These are phyloP conservation scores for Aspergillus texensis DNA, from an alignment of 2,329 filamentous ascomycete species.

Conservation along the genomic window DNA sequence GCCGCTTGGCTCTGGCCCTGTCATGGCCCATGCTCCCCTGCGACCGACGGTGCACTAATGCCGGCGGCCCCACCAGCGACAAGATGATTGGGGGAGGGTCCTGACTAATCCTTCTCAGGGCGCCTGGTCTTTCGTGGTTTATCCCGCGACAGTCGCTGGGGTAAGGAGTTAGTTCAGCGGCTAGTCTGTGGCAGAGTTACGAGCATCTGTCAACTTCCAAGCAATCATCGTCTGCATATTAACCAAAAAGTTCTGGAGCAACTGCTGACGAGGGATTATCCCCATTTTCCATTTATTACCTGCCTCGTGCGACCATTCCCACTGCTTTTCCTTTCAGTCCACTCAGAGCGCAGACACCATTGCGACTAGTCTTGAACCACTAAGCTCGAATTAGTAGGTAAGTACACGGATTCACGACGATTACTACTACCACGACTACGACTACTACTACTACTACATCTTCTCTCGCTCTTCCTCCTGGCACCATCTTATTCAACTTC, in stretches of 20 bases:
- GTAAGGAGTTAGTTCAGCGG: constrained; percentile 11
- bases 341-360: background rate
- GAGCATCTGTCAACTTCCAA: constrained; percentile 5
- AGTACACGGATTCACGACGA: constrained; percentile 1
- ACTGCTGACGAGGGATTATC: constrained; percentile 7
- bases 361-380: background rate
- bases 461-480: constrained; percentile 3
- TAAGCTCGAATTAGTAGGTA: constrained; percentile 1
- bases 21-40: constrained; percentile 24
- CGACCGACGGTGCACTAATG: constrained; percentile 9
- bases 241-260: constrained; percentile 5
- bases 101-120: constrained; percentile 7
- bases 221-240: constrained; percentile 8
- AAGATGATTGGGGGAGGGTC: constrained; percentile 1
- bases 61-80: constrained; percentile 6
- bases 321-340: background rate
- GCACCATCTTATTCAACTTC: background rate
- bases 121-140: constrained; percentile 23
- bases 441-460: background rate
- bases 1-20: constrained; percentile 21
- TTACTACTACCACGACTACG: background rate
- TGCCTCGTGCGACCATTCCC: constrained; percentile 5
- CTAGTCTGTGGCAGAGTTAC: constrained; percentile 8
- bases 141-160: constrained; percentile 25
- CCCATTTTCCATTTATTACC: background rate